Evolutionary conservation across 257 asterid species (phyloP).

Genomic region (Nicotiana tabacum): DNA sequence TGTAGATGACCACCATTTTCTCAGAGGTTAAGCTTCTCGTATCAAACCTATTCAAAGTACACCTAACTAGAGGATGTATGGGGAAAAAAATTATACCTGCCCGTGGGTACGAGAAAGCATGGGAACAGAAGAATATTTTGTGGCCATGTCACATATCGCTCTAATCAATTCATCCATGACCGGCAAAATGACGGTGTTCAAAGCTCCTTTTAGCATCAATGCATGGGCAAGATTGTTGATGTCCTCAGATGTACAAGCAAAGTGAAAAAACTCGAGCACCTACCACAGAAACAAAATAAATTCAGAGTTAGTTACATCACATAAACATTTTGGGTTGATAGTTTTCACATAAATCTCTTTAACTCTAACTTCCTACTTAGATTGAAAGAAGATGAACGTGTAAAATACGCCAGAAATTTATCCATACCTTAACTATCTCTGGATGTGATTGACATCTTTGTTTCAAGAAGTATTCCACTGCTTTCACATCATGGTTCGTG

Average conservation of each 20-base stretch:
- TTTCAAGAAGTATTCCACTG: slow-evolving; percentile 54
- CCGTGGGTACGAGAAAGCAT: slow-evolving; percentile 63
- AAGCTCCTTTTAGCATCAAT: slow-evolving; percentile 41
- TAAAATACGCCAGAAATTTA: not conserved
- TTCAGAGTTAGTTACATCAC: not conserved
- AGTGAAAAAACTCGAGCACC: slow-evolving; percentile 54
- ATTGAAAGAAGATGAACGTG: not conserved
- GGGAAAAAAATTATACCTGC: slow-evolving; percentile 21
- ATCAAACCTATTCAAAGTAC: not conserved
- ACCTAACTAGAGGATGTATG: not conserved
- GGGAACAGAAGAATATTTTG: slow-evolving; percentile 26
- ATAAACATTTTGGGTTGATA: not conserved
- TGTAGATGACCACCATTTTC: not conserved
- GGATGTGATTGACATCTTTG: slow-evolving; percentile 58
- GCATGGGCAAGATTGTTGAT: slow-evolving; percentile 55
- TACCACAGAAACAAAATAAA: not conserved
- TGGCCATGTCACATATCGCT: slow-evolving; percentile 31
- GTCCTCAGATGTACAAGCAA: slow-evolving; percentile 55
- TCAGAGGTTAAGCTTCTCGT: not conserved
- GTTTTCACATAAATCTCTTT: not conserved
- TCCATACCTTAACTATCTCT: slow-evolving; percentile 59
- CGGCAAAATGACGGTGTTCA: slow-evolving; percentile 28
- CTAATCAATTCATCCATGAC: slow-evolving; percentile 38
- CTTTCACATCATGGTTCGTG: slow-evolving; percentile 55
- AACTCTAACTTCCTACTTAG: not conserved